Evolutionary conservation across 2,329 filamentous ascomycete species (phyloP).

Genomic region (Onygenales sp.): DNA sequence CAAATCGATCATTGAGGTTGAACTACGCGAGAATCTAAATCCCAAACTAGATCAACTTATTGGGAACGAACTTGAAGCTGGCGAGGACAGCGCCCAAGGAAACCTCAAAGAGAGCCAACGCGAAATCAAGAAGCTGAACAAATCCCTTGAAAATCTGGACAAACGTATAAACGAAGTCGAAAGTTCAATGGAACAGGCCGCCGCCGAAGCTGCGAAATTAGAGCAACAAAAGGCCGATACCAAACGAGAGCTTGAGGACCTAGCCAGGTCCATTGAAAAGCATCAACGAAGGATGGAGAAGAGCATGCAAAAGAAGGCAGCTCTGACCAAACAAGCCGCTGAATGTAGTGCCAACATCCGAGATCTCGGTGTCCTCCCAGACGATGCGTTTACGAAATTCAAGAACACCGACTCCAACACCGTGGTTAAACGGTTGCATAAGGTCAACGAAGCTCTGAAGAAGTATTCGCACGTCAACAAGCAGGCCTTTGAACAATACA

Average conservation of each 20-base stretch:
- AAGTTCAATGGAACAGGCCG: conserved; percentile 54
- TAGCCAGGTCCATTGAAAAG: conserved; percentile 69
- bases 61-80: conserved; percentile 59
- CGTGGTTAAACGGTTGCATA: conserved; percentile 68
- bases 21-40: conserved; percentile 79
- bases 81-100: conserved; percentile 49
- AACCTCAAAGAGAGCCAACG: conserved; percentile 69
- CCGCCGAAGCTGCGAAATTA: conserved; percentile 46
- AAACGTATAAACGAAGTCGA: conserved; percentile 67
- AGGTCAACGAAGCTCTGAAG: conserved; percentile 85
- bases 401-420: conserved; percentile 69
- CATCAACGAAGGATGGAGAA: conserved; percentile 88
- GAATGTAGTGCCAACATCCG: conserved; percentile 85
- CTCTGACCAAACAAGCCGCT: conserved; percentile 64
- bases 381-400: conserved; percentile 89
- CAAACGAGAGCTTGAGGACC: conserved; percentile 63
- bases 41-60: conserved; percentile 81
- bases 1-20: conserved; percentile 76
- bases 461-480: conserved; percentile 99
- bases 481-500: conserved; percentile 98
- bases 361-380: conserved; percentile 83
- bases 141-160: conserved; percentile 57
- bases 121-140: conserved; percentile 69
- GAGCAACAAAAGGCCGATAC: conserved; percentile 53
- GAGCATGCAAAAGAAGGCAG: conserved; percentile 77